Evolutionary conservation across 2,329 filamentous ascomycete genomes (phyloP).

Genomic region (Helotiales sp.): DNA sequence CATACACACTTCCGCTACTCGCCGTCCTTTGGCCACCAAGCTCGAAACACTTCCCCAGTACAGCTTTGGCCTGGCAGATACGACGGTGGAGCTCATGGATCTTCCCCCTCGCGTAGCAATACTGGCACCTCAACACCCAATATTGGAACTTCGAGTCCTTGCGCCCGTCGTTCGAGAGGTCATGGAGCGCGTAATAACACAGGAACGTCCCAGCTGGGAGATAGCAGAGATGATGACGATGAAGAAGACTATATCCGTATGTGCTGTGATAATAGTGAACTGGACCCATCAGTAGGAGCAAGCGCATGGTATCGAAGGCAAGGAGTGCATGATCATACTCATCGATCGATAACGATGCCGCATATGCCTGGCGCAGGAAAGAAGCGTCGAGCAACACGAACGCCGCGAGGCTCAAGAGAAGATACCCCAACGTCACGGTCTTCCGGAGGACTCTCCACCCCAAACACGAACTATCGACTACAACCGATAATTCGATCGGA

Average conservation of each 20-base stretch:
- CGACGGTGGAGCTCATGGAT: constrained; percentile 17
- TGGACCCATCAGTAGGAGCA: not conserved
- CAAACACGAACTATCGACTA: constrained; percentile 23
- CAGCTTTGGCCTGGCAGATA: constrained; percentile 24
- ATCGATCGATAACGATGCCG: not conserved
- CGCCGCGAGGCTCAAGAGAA: not conserved
- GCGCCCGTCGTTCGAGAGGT: constrained; percentile 7
- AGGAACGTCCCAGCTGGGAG: constrained; percentile 11
- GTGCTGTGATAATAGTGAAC: not conserved
- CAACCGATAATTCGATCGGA: constrained; percentile 30
- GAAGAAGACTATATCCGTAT: constrained; percentile 1
- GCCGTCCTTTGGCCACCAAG: constrained; percentile 34
- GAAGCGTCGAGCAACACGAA: not conserved
- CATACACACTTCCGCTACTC: constrained; percentile 35
- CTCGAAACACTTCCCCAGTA: constrained; percentile 32
- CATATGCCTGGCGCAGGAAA: not conserved
- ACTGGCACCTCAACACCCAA: constrained; percentile 7
- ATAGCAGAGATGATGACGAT: not conserved
- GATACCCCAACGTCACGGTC: not conserved
- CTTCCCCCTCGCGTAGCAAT: constrained; percentile 7
- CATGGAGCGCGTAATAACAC: constrained; percentile 16
- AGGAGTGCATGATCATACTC: not conserved
- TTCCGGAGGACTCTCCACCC: not conserved
- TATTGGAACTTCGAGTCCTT: constrained; percentile 6
- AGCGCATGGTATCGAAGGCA: constrained; percentile 4